Conservation (phyloP, 176 grass and related monocot species). For the Musa beccarii region DNA sequence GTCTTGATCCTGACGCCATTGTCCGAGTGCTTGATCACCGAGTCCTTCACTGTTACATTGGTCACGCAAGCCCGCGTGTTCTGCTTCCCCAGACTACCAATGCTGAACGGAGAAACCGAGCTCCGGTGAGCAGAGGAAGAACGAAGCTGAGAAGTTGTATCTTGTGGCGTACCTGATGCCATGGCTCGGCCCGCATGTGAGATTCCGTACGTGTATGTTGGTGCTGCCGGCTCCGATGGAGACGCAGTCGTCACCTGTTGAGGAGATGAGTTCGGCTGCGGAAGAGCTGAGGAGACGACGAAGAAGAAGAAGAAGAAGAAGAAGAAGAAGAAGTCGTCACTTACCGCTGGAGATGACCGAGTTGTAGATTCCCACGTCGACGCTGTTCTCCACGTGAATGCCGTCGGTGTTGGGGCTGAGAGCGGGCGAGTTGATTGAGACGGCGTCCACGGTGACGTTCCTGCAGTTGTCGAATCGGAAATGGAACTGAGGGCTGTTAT, state of each 20-base stretch:
- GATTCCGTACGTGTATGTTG: slow-evolving; percentile 13
- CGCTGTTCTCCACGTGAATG: slow-evolving; percentile 34
- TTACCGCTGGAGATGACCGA: slow-evolving; percentile 32
- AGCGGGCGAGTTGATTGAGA: slow-evolving; percentile 23
- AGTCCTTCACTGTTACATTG: slow-evolving; percentile 27
- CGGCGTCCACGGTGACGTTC: slow-evolving; percentile 23
- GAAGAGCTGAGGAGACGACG: not conserved
- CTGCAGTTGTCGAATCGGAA: slow-evolving; percentile 28
- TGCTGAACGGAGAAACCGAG: slow-evolving; percentile 13
- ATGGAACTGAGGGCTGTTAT: slow-evolving; percentile 44
- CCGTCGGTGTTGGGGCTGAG: slow-evolving; percentile 44
- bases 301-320: not conserved
- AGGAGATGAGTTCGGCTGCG: not conserved
- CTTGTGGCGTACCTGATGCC: slow-evolving; percentile 2
- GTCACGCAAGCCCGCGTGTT: slow-evolving; percentile 15
- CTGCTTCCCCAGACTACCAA: slow-evolving; percentile 26
- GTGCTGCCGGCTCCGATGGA: slow-evolving; percentile 12
- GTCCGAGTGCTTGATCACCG: slow-evolving; percentile 11
- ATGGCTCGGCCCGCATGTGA: slow-evolving; percentile 16
- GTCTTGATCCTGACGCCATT: slow-evolving; percentile 41
- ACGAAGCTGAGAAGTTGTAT: too few relatives aligned
- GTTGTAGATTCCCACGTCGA: slow-evolving; percentile 24
- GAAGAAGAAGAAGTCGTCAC: not conserved
- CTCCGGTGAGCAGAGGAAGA: not conserved
- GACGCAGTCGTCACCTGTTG: slow-evolving; percentile 13